phyloP scores from a whole-genome alignment of 1,284 basidiomycete species.

The Pholiota adiposa region DNA sequence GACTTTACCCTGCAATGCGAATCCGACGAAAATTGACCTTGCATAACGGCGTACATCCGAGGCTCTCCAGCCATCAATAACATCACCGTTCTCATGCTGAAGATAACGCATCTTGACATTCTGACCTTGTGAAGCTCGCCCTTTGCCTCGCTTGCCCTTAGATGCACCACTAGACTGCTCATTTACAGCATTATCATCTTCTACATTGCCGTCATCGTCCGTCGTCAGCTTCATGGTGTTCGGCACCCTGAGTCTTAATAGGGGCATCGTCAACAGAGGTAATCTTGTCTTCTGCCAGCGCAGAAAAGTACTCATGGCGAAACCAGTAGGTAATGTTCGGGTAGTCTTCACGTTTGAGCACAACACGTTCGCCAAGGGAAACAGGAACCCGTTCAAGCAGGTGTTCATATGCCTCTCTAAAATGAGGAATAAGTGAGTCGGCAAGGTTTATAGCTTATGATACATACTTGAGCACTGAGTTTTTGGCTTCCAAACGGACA shows the following conservation, averaged over 20 bases:
- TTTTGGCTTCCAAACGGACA: not conserved
- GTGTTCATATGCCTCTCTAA: conserved; percentile 12
- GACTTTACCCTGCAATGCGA: conserved; percentile 13
- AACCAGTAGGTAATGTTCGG: conserved; percentile 17
- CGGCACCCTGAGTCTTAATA: conserved; percentile 9
- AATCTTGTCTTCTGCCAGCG: conserved; percentile 13
- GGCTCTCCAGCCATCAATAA: conserved; percentile 17
- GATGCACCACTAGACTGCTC: conserved; percentile 12
- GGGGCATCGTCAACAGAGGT: conserved; percentile 13
- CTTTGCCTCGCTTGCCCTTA: conserved; percentile 14
- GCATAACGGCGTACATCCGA: conserved; percentile 11
- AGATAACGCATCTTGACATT: conserved; percentile 18
- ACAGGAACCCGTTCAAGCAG: conserved; percentile 11
- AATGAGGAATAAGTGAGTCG: conserved; percentile 13
- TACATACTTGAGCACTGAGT: conserved; percentile 15
- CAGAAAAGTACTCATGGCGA: conserved; percentile 13
- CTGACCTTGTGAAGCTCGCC: conserved; percentile 13
- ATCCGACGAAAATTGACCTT: conserved; percentile 16
- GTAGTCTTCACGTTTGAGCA: conserved; percentile 14
- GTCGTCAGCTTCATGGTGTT: conserved; percentile 14
- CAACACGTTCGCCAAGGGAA: conserved; percentile 7
- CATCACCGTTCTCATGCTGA: conserved; percentile 10
- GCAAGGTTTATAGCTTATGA: conserved; percentile 5
- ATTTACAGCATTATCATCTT: conserved; percentile 7
- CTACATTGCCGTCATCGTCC: conserved; percentile 8